Base-by-base conservation (phyloP, 148 eudicot species). In the Selenicereus undatus region DNA sequence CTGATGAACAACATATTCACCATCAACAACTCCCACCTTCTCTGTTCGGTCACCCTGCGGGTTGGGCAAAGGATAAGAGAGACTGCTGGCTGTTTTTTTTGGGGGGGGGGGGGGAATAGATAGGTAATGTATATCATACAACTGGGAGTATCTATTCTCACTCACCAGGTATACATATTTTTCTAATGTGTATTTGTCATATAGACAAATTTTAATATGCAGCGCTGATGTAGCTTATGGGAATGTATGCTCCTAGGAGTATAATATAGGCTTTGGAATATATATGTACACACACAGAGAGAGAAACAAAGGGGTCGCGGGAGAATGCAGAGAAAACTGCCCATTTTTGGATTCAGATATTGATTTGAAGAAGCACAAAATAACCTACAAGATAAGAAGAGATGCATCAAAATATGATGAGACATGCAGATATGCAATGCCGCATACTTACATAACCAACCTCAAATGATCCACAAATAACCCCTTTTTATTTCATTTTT, bases 1-100 rank as follows among this genome's bases (percentile, higher is more conserved):
- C 85, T 95, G 93, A 87, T 95, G 99, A 87, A 95, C 90, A 64
- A 95, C 70, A 81, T 89, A 95, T 86, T 95, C 96, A 82, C 94
- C 91, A 84, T 95, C 98, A 54, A 95, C 91, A n/a, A 95, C 84
- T 78, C 97, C 98, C 42, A 95, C 94, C 72, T 89, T 93, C 84
- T 77, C 84, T 13, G 96, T 89, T 36, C 95, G 87, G 71, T 94
- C 97, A 56, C 98, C 98, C 98, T 94, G 85, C 27, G 54, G 16
- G 68, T n/a, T 42, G 17, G 51, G 1, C 11, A 36, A 72, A 71
- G 3, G 8, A 39, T 39, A 39, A 39, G 43, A 39, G 43, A 7
- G 43, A 39, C 43, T 39, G 43, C 39, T 4, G 39, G 39, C 39
- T n/a, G n/a, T n/a, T n/a, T n/a, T n/a, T n/a, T n/a, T n/a, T n/a